phyloP scores from a whole-genome alignment of 2,329 filamentous ascomycete species.

The Colletotrichum sp. region DNA sequence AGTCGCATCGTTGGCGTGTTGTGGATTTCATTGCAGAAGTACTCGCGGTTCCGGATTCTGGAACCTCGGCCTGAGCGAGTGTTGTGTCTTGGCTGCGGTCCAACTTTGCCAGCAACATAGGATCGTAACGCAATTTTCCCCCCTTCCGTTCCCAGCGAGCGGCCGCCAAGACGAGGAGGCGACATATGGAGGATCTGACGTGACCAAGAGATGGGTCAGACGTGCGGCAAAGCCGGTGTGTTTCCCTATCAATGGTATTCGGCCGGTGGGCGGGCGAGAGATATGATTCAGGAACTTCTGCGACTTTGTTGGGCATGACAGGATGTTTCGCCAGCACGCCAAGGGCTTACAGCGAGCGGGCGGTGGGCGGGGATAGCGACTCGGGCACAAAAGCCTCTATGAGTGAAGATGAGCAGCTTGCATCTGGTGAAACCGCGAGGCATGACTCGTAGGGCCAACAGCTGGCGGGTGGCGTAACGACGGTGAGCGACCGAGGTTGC shows the following conservation, averaged over 20 bases:
- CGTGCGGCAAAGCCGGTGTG: slow-evolving; percentile 6
- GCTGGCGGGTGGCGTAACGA: neutral
- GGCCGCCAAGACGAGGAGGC: neutral
- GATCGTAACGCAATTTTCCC: neutral
- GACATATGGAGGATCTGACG: neutral
- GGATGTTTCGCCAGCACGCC: neutral
- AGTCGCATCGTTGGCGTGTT: neutral
- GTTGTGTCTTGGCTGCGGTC: neutral
- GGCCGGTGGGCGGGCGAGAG: neutral
- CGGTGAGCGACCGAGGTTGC: slow-evolving; percentile 7
- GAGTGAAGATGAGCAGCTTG: slow-evolving; percentile 6
- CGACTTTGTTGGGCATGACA: slow-evolving; percentile 7
- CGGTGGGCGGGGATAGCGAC: neutral
- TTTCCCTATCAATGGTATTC: slow-evolving; percentile 4
- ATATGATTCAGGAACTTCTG: slow-evolving; percentile 17
- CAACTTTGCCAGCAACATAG: neutral
- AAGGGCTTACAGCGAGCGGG: neutral
- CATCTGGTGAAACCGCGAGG: neutral
- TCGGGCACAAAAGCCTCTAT: neutral
- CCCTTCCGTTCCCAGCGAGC: neutral
- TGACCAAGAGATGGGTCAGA: slow-evolving; percentile 8
- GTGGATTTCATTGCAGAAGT: neutral
- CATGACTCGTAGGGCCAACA: slow-evolving; percentile 11
- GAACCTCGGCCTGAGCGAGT: neutral
- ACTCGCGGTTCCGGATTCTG: neutral